These are phyloP conservation scores for Phytophthora rubi DNA, from an alignment of 352 stramenopile species.

Conservation along the genomic window DNA sequence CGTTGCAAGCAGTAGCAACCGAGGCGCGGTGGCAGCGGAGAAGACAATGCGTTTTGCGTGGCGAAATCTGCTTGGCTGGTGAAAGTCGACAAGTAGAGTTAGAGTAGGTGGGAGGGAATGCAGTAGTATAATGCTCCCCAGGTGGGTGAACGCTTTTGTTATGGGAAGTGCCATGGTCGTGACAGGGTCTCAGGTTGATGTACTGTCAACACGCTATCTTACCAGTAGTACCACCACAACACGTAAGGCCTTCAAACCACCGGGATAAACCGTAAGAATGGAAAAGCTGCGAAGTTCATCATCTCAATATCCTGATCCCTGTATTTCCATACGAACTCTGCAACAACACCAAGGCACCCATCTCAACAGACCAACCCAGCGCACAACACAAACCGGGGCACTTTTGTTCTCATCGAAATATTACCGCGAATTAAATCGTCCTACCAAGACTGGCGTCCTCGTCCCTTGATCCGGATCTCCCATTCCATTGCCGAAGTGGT, in stretches of 20 bases:
- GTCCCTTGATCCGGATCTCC: conserved; percentile 28
- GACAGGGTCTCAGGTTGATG: too few relatives aligned
- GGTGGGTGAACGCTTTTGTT: neutral
- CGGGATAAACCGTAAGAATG: neutral
- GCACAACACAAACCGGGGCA: conserved; percentile 17
- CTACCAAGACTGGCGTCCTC: conserved; percentile 42
- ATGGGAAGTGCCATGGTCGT: too few relatives aligned
- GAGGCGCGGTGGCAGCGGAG: neutral
- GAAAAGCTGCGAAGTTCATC: neutral
- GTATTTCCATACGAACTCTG: neutral
- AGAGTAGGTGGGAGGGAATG: conserved; percentile 21
- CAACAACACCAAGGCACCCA: neutral
- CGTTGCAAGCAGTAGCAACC: neutral
- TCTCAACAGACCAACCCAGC: neutral
- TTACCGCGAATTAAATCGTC: conserved; percentile 58
- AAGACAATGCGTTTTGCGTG: conserved; percentile 18
- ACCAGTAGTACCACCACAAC: neutral
- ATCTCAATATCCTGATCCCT: neutral
- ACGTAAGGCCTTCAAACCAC: neutral
- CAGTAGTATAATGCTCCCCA: conserved; percentile 23
- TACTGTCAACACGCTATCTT: too few relatives aligned
- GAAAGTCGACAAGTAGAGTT: conserved; percentile 19
- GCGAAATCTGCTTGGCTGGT: conserved; percentile 15
- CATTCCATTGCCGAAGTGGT: conserved; percentile 24
- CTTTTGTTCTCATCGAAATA: conserved; percentile 66